Evolutionary conservation across 768 basidiomycete genomes (phyloP).

Genomic region (Russula sp.): DNA sequence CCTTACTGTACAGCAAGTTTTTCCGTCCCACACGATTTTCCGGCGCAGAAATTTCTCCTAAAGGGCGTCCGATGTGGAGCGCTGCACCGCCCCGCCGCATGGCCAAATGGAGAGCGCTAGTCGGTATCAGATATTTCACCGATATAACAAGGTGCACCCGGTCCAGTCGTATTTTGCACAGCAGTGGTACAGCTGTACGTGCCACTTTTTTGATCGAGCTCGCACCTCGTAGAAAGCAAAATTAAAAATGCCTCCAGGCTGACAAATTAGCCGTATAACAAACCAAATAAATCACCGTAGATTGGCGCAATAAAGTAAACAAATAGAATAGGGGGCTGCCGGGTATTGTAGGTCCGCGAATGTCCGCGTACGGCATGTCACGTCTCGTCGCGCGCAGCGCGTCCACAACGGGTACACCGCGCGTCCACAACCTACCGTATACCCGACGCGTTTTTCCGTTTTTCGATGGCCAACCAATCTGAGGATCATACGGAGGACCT

Average conservation of each 20-base stretch:
- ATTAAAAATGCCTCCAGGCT: background rate
- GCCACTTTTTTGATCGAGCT: too few species aligned
- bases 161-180: background rate
- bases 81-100: conserved; percentile 1
- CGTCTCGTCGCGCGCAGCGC: conserved; percentile 12
- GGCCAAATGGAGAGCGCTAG: conserved; percentile 2
- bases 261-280: background rate
- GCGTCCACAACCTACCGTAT: conserved; percentile 5
- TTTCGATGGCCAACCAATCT: conserved; percentile 7
- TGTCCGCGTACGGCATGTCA: background rate
- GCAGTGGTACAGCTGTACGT: too few species aligned
- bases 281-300: background rate
- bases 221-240: too few species aligned
- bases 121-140: background rate
- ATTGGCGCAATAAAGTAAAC: background rate
- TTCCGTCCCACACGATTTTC: background rate
- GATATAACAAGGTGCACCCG: background rate
- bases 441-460: conserved; percentile 4
- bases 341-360: conserved; percentile 24
- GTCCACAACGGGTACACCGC: background rate
- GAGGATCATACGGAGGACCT: conserved; percentile 37
- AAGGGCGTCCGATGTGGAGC: background rate
- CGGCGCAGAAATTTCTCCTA: conserved; percentile 1
- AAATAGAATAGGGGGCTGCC: conserved; percentile 10
- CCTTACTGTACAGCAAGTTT: background rate